Conservation (phyloP, 257 asterid genomes). For the Przewalskia tangutica region DNA sequence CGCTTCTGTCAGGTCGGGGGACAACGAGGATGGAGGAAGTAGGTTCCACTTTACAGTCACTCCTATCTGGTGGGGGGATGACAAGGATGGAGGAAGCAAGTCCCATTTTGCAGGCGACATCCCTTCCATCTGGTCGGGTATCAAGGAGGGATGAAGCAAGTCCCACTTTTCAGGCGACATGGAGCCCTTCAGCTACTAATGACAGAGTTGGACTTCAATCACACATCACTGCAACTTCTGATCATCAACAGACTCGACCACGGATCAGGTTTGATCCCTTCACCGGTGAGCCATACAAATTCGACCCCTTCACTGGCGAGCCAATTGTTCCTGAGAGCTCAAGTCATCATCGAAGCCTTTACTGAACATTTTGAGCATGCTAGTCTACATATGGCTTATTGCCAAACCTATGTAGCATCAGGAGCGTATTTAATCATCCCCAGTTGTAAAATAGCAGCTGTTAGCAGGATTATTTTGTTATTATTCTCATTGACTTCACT, state of each 20-base stretch:
- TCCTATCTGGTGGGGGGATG: not conserved
- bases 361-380: not conserved
- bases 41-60: not conserved
- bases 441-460: not conserved
- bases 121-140: not conserved
- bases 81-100: constrained; percentile 4
- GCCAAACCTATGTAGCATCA: not conserved
- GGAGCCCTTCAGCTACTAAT: constrained; percentile 27
- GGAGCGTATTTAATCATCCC: not conserved
- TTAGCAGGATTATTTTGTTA: not conserved
- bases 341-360: not conserved
- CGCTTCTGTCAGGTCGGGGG: constrained; percentile 8
- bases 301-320: constrained; percentile 93
- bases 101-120: not conserved
- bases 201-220: constrained; percentile 20
- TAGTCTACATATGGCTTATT: not conserved
- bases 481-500: not conserved
- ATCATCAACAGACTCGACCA: constrained; percentile 35
- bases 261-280: constrained; percentile 73
- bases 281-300: constrained; percentile 82
- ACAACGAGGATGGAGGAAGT: constrained; percentile 17
- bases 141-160: constrained; percentile 13
- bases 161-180: constrained; percentile 23
- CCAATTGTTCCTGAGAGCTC: constrained; percentile 43
- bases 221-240: constrained; percentile 5